Base-by-base conservation (phyloP, 805 yeast genomes). In the Candida maltosa region DNA sequence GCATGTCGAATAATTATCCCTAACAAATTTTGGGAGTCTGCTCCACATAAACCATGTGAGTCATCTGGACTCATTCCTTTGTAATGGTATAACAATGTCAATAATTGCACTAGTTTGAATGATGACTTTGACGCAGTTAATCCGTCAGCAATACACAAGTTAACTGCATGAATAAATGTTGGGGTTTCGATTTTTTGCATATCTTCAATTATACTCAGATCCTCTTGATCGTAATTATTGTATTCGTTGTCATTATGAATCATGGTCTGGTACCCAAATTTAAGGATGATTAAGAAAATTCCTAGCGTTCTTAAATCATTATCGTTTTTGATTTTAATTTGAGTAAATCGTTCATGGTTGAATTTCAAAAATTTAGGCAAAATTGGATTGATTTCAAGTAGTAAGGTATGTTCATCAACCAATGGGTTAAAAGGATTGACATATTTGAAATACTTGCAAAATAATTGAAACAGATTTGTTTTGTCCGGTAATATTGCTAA, bases 381-480 rank as follows among this genome's bases (percentile, higher is more conserved):
- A 4, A 63, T 33, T 20, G 41, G 32, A 25, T 40, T 40, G 16
- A 64, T 33, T 27, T 63, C 70, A 18, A 36, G 30, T 17, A 49
- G 24, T n/a, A 60, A 43, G 8, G 51, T 35, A 5, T 45, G 33
- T 38, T 65, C 67, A 33, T 61, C 60, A 3, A 66, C 31, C 10
- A 66, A 45, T 2, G 70, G 65, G 15, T 63, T 49, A 33, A 67
- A 60, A 7, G 70, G 70, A 32, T 51, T 49, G n/a, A 64, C 70
- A 47, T 58, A 64, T 35, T 55, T 58, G 48, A 63, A 65, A 37
- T 51, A 67, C 20, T 63, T 52, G 30, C 49, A 44, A 29, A 60
- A 51, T 9, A 65, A 50, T 34, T 53, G 44, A 14, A 52, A 43
- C 20, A 52, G 30, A 23, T 48, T 58, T 10, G 45, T 34, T 17